These are phyloP conservation scores for Enterospora canceri DNA, from an alignment of 371 early-diverging fungal genomes.

Conservation along the genomic window DNA sequence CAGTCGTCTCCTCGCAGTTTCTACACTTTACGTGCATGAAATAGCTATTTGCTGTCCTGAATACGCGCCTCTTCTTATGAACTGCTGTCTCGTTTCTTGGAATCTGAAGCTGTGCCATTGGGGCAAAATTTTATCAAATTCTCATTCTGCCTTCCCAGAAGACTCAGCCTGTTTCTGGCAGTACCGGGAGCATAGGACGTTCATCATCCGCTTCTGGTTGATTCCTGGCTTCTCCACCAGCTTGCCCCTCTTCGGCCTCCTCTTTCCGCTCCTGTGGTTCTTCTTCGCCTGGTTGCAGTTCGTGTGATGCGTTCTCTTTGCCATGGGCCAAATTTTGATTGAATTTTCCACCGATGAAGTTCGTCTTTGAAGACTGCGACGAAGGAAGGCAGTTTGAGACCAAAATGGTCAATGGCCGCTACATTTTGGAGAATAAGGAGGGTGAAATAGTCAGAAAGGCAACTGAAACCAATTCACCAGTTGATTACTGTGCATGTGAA, in stretches of 20 bases:
- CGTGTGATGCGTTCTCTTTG: constrained; percentile 97
- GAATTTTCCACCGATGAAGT: background rate
- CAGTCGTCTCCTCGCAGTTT: constrained; percentile 85
- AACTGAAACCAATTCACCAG: constrained; percentile 3
- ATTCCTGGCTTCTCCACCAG: constrained; percentile 13
- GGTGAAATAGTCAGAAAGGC: constrained; percentile 5
- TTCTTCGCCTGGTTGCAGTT: constrained; percentile 86
- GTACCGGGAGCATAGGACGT: constrained; percentile 2
- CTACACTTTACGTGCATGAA: constrained; percentile 98
- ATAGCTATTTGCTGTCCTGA: constrained; percentile 94
- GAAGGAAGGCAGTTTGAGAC: background rate
- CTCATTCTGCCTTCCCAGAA: background rate
- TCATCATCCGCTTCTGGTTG: constrained; percentile 1
- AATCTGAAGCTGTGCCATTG: background rate
- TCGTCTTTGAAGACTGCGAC: background rate
- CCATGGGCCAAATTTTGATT: constrained; percentile 58
- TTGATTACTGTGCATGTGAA: constrained; percentile 13
- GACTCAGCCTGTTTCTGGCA: background rate
- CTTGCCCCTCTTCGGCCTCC: constrained; percentile 37
- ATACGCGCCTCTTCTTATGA: constrained; percentile 96
- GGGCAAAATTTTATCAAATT: constrained; percentile 14
- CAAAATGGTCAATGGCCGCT: background rate
- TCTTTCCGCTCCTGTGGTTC: constrained; percentile 56
- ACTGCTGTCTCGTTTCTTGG: constrained; percentile 61
- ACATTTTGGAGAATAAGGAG: background rate